These are phyloP conservation scores for Neohortaea acidophila DNA, from an alignment of 495 filamentous ascomycete genomes.

Conservation along the genomic window DNA sequence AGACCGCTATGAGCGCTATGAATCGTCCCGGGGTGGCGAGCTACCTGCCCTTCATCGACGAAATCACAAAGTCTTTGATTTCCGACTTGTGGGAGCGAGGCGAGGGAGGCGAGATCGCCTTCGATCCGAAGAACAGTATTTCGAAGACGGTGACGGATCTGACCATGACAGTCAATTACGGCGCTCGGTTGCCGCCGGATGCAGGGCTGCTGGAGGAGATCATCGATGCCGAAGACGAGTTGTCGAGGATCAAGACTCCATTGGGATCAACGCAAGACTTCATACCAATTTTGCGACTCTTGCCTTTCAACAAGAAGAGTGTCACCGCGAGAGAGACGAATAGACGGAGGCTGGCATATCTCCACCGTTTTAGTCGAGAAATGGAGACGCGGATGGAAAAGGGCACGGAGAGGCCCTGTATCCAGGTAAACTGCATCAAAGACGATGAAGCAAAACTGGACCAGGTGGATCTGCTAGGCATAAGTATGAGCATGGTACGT, in stretches of 20 bases:
- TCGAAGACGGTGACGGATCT: slow-evolving; percentile 43
- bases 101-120: slow-evolving; percentile 34
- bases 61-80: slow-evolving; percentile 45
- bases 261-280: slow-evolving; percentile 51
- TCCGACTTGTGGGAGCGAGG: slow-evolving; percentile 43
- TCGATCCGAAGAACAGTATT: slow-evolving; percentile 47
- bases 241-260: slow-evolving; percentile 43
- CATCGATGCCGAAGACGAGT: slow-evolving; percentile 44
- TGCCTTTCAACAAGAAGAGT: slow-evolving; percentile 38
- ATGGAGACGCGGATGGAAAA: slow-evolving; percentile 43
- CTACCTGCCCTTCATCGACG: slow-evolving; percentile 45
- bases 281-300: slow-evolving; percentile 43
- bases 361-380: slow-evolving; percentile 36
- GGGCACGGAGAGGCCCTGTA: slow-evolving; percentile 45
- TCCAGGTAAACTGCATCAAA: slow-evolving; percentile 48
- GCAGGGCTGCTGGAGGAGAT: slow-evolving; percentile 47
- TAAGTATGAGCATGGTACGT: slow-evolving; percentile 42
- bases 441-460: slow-evolving; percentile 46
- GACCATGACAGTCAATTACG: slow-evolving; percentile 48
- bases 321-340: slow-evolving; percentile 42
- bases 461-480: slow-evolving; percentile 42
- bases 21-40: slow-evolving; percentile 45
- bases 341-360: slow-evolving; percentile 44
- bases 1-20: slow-evolving; percentile 47
- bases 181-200: slow-evolving; percentile 42